phyloP scores from a whole-genome alignment of 768 basidiomycete genomes.

The Pulveroboletus sp. region DNA sequence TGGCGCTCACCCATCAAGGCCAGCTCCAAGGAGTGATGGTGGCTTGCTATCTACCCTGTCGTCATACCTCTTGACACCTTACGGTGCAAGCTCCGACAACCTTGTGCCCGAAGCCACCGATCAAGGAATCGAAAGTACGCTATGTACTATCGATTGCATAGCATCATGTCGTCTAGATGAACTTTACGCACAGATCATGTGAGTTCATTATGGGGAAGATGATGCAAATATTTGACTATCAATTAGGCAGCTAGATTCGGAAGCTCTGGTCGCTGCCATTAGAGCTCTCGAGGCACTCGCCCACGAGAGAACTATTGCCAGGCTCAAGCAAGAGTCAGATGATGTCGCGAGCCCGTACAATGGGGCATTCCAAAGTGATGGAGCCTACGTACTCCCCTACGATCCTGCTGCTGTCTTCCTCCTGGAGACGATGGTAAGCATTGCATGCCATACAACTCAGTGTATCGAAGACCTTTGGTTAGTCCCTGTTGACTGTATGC shows the following conservation, averaged over 20 bases:
- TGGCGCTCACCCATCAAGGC: slow-evolving; percentile 60
- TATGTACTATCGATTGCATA: slow-evolving; percentile 94
- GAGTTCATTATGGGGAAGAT: slow-evolving; percentile 29
- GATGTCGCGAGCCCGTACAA: slow-evolving; percentile 41
- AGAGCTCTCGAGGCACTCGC: slow-evolving; percentile 86
- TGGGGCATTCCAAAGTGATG: slow-evolving; percentile 37
- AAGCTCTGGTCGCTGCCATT: slow-evolving; percentile 78
- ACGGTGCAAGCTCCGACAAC: slow-evolving; percentile 67
- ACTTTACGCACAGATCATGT: slow-evolving; percentile 92
- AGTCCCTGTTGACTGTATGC: slow-evolving; percentile 19
- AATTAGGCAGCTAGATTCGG: slow-evolving; percentile 67
- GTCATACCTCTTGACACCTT: slow-evolving; percentile 95
- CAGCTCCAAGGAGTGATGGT: slow-evolving; percentile 69
- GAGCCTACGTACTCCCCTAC: slow-evolving; percentile 66
- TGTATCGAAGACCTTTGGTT: slow-evolving; percentile 89
- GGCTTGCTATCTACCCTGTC: slow-evolving; percentile 91
- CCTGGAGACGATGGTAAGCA: slow-evolving; percentile 90
- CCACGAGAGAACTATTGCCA: slow-evolving; percentile 82
- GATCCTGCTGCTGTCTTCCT: slow-evolving; percentile 95
- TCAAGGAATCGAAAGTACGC: slow-evolving; percentile 86
- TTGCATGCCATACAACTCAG: slow-evolving; percentile 69
- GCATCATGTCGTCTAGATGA: slow-evolving; percentile 91
- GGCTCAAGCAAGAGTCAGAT: slow-evolving; percentile 64
- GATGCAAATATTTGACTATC: slow-evolving; percentile 6
- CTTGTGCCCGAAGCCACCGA: slow-evolving; percentile 86